Conservation (phyloP, 257 asterid genomes). For the Euphrasia confusa region DNA sequence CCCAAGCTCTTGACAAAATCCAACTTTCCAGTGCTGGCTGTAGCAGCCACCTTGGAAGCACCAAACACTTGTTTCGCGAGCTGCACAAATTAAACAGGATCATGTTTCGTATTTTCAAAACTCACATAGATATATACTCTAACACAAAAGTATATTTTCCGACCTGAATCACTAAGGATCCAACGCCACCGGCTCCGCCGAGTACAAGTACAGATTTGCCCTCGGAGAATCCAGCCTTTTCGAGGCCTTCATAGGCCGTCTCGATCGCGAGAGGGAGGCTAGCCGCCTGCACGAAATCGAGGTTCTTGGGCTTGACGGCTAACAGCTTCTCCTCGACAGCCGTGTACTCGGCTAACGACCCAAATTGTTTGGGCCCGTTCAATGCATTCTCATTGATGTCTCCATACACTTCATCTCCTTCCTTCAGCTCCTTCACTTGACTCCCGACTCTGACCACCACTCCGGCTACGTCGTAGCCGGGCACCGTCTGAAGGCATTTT, state of each 20-base stretch:
- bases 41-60: constrained; percentile 84
- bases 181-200: constrained; percentile 99
- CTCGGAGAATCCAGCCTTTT: constrained; percentile 49
- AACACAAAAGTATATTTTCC: not conserved
- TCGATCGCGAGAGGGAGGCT: constrained; percentile 80
- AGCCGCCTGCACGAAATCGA: constrained; percentile 76
- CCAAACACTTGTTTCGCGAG: constrained; percentile 78
- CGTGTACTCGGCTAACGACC: constrained; percentile 80
- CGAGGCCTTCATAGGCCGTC: constrained; percentile 84
- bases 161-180: constrained; percentile 87
- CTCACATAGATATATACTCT: no score
- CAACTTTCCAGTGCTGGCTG: constrained; percentile 65
- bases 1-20: constrained; percentile 67
- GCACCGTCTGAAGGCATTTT: constrained; percentile 46
- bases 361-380: constrained; percentile 66
- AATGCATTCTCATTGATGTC: constrained; percentile 65
- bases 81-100: constrained; percentile 35
- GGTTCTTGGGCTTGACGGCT: constrained; percentile 71
- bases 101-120: not conserved
- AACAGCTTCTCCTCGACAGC: constrained; percentile 84
- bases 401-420: constrained; percentile 91
- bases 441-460: constrained; percentile 80
- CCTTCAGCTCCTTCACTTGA: constrained; percentile 67
- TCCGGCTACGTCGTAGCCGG: constrained; percentile 96
- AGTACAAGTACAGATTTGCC: constrained; percentile 87